Base-by-base conservation (phyloP, 83 land plant genomes). In the Picea abies region DNA sequence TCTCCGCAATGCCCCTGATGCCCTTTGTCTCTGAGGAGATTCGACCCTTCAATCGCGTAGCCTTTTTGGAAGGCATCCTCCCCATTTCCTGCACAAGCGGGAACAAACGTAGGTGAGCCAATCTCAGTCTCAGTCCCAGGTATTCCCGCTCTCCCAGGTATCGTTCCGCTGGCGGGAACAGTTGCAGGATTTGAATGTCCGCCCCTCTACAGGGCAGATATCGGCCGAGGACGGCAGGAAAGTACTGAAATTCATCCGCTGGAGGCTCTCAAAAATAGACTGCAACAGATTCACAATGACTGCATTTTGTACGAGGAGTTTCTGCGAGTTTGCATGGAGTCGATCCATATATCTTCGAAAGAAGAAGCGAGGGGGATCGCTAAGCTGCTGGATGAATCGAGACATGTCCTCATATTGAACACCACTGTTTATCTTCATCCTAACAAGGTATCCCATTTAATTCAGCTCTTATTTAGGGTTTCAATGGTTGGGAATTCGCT, bases 351-450 rank as follows among this genome's bases (percentile, higher is more conserved):
- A 19, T 66, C 11, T 71, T 83, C 81, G 14, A 64, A 81, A 8
- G 84, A 76, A 0, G 84, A 78, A 63, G 91, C 88, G 0, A 3
- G 6, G 15, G 88, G 84, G 70, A 29, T 90, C 7, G 86, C 88
- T 22, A 82, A 85, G 78, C 15, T 78, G 82, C 39, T 93, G 76
- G 96, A 93, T 61, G 87, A 87, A 26, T 86, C 94, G 23, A 94
- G 91, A 26, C 80, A 70, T 66, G 86, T 93, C 73, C 83, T 91
- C 88, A 88, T 91, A 44, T 60, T 84, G n/a, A 87, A 91, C n/a
- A 63, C 83, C 76, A 60, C 78, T 29, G 94, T 91, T 3, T 88
- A 89, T 66, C 94, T 91, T 14, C 84, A 86, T 3, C 92, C 96
- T 0, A 85, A 91, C 8, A 86, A 85, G 94, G 96, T 93, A 86